Conservation (phyloP, 179 eudicot species). For the Actinidia chinensis region DNA sequence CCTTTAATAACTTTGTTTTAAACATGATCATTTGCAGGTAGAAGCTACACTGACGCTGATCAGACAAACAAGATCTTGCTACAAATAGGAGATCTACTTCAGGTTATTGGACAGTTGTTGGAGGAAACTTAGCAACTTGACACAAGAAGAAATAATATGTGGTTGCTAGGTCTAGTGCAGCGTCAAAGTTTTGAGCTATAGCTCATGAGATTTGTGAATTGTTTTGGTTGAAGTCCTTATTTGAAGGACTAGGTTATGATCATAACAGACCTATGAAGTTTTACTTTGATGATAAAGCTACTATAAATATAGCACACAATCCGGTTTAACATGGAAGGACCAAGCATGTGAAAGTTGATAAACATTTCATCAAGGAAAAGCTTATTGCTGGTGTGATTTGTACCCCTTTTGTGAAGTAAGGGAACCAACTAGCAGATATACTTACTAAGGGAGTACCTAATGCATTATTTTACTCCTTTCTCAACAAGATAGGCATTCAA, state of each 20-base stretch:
- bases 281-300: background rate
- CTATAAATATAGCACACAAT: background rate
- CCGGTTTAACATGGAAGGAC: background rate
- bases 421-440: background rate
- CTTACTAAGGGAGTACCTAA: background rate
- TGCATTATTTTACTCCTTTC: background rate
- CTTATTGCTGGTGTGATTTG: background rate
- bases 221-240: background rate
- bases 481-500: background rate
- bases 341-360: background rate
- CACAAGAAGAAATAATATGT: background rate
- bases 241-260: background rate
- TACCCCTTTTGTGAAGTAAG: background rate
- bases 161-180: background rate
- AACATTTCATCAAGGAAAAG: background rate
- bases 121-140: background rate
- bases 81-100: background rate
- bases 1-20: background rate
- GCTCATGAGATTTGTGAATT: background rate
- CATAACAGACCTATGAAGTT: background rate
- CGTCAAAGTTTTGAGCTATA: background rate
- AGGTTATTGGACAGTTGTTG: background rate
- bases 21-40: background rate
- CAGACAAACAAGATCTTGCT: background rate
- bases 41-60: background rate